Evolutionary conservation across 2,329 filamentous ascomycete species (phyloP).

Genomic region (Scedosporium aurantiacum): DNA sequence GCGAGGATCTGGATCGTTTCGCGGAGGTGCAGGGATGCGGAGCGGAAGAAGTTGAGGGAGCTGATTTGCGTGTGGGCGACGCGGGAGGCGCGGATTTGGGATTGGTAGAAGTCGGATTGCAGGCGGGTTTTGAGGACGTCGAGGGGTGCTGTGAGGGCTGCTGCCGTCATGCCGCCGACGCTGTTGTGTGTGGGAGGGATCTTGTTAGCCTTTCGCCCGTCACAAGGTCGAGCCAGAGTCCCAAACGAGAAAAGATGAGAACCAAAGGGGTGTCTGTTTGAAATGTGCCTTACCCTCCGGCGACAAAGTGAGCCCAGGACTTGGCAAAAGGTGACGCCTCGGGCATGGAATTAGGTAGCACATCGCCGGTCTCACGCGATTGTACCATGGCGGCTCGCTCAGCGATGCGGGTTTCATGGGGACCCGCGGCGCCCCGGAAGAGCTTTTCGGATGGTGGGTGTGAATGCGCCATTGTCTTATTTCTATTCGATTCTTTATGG

Average conservation of each 20-base stretch:
- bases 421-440: slow-evolving; percentile 19
- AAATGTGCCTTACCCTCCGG: slow-evolving; percentile 58
- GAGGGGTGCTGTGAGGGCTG: slow-evolving; percentile 84
- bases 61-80: slow-evolving; percentile 41
- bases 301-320: slow-evolving; percentile 86
- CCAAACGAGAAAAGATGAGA: slow-evolving; percentile 3
- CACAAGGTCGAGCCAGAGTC: no score
- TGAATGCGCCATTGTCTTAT: slow-evolving; percentile 21
- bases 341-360: slow-evolving; percentile 25
- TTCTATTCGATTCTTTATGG: background rate
- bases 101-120: slow-evolving; percentile 85
- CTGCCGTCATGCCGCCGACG: slow-evolving; percentile 79
- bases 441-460: slow-evolving; percentile 17
- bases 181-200: slow-evolving; percentile 34
- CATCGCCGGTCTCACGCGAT: slow-evolving; percentile 50
- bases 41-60: slow-evolving; percentile 52
- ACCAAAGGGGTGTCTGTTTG: background rate
- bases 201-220: background rate
- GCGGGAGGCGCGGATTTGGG: slow-evolving; percentile 60
- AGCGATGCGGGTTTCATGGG: slow-evolving; percentile 19
- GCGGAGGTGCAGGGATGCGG: slow-evolving; percentile 60
- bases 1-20: slow-evolving; percentile 82
- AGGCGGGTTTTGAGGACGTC: slow-evolving; percentile 89
- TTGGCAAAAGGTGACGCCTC: slow-evolving; percentile 47
- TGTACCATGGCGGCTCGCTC: slow-evolving; percentile 36